phyloP scores from a whole-genome alignment of 352 stramenopile species.

The Phytophthora hybrid region DNA sequence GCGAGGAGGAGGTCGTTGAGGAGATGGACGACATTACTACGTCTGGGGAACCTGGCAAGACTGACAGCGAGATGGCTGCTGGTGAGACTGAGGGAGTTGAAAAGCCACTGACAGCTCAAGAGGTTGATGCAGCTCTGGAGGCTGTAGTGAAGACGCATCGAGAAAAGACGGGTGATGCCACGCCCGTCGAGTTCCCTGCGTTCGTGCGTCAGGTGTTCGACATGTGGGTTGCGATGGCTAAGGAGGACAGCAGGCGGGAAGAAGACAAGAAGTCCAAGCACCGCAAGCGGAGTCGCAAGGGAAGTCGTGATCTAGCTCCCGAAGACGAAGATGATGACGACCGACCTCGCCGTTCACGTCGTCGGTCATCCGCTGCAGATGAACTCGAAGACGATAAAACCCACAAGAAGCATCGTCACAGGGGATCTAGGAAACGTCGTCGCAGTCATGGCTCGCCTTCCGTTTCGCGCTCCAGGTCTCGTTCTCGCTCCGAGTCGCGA shows the following conservation, averaged over 20 bases:
- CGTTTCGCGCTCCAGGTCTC: constrained; percentile 50
- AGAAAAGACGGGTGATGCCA: constrained; percentile 20
- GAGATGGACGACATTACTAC: constrained; percentile 1
- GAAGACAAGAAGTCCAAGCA: constrained; percentile 34
- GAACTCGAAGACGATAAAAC: constrained; percentile 41
- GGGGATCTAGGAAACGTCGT: constrained; percentile 36
- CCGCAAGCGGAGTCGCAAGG: constrained; percentile 33
- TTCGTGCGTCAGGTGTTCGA: constrained; percentile 55
- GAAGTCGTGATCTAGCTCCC: constrained; percentile 24
- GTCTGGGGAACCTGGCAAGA: background rate
- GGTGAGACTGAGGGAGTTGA: constrained; percentile 16
- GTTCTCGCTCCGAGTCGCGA: constrained; percentile 43
- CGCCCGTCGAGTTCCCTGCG: constrained; percentile 38
- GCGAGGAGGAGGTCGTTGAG: constrained; percentile 51
- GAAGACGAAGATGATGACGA: constrained; percentile 32
- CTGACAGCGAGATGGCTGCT: background rate
- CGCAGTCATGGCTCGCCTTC: constrained; percentile 36
- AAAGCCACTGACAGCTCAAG: constrained; percentile 21
- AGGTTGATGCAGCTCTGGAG: constrained; percentile 33
- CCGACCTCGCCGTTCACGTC: constrained; percentile 42
- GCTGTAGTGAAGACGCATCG: constrained; percentile 36
- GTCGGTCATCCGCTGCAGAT: constrained; percentile 31
- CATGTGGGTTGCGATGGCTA: constrained; percentile 48
- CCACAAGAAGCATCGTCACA: constrained; percentile 39
- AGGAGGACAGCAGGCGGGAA: constrained; percentile 42